Conservation (phyloP, 805 yeast species). For the Zygotorulaspora danielsina region DNA sequence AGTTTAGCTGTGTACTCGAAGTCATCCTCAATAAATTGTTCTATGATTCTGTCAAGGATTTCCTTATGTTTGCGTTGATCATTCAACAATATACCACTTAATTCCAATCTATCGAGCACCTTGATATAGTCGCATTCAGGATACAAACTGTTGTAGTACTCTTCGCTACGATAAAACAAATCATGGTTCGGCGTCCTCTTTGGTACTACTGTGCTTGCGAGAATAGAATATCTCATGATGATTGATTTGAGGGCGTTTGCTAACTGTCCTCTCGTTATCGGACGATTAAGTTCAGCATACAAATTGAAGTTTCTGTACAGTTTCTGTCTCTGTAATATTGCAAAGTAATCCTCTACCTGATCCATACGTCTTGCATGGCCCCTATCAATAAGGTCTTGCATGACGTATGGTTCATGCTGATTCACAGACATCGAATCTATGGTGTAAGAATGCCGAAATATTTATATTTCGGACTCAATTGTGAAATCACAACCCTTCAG, state of each 20-base stretch:
- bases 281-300: constrained; percentile 19
- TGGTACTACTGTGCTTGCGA: constrained; percentile 21
- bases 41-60: constrained; percentile 7
- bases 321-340: constrained; percentile 24
- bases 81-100: constrained; percentile 24
- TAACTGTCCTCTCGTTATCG: constrained; percentile 10
- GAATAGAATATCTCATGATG: constrained; percentile 21
- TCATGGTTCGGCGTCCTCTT: constrained; percentile 16
- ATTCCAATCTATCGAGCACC: constrained; percentile 15
- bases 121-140: constrained; percentile 27
- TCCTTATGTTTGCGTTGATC: constrained; percentile 19
- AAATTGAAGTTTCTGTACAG: constrained; percentile 25
- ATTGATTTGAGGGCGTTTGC: constrained; percentile 17
- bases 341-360: constrained; percentile 28
- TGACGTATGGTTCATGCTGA: constrained; percentile 8
- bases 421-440: constrained; percentile 1
- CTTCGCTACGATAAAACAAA: constrained; percentile 20
- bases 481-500: too few relatives aligned
- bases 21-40: constrained; percentile 15
- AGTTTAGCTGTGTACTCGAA: constrained; percentile 11
- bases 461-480: too few relatives aligned
- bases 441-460: too few relatives aligned
- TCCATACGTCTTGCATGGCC: constrained; percentile 34
- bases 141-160: constrained; percentile 19
- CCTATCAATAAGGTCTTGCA: constrained; percentile 13